These are phyloP conservation scores for Cerioporus squamosus DNA, from an alignment of 1,284 basidiomycete genomes.

Conservation along the genomic window DNA sequence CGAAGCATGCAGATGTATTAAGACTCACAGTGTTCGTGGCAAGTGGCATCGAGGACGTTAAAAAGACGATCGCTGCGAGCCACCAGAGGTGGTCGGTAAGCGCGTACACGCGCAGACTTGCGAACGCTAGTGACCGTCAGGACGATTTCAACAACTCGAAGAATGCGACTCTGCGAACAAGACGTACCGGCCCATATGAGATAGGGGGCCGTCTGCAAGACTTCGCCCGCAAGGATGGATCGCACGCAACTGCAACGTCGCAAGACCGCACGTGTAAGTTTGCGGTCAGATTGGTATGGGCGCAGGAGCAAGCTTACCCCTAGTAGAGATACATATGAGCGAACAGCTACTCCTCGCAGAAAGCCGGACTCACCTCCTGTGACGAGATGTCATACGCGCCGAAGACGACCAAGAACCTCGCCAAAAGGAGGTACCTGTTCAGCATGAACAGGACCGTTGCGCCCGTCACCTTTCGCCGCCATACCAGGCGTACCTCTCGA, in stretches of 20 bases:
- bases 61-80: background rate
- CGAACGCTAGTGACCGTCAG: background rate
- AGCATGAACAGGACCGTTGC: constrained; percentile 21
- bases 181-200: background rate
- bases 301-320: too few species aligned
- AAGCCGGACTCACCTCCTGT: background rate
- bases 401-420: constrained; percentile 3
- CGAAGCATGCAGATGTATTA: background rate
- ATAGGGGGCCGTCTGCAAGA: background rate
- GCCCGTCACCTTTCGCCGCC: constrained; percentile 21
- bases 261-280: too few species aligned
- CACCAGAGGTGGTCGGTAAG: background rate
- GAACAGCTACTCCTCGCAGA: background rate
- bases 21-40: background rate
- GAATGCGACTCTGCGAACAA: too few species aligned
- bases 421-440: constrained; percentile 25
- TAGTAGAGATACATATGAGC: too few species aligned
- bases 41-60: background rate
- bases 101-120: background rate
- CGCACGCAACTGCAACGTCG: background rate
- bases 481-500: constrained; percentile 22
- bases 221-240: background rate
- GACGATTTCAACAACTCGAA: too few species aligned
- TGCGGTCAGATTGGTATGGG: too few species aligned
- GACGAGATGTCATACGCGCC: background rate